phyloP scores from a whole-genome alignment of 2,329 filamentous ascomycete species.

The Dactylonectria macrodidyma region DNA sequence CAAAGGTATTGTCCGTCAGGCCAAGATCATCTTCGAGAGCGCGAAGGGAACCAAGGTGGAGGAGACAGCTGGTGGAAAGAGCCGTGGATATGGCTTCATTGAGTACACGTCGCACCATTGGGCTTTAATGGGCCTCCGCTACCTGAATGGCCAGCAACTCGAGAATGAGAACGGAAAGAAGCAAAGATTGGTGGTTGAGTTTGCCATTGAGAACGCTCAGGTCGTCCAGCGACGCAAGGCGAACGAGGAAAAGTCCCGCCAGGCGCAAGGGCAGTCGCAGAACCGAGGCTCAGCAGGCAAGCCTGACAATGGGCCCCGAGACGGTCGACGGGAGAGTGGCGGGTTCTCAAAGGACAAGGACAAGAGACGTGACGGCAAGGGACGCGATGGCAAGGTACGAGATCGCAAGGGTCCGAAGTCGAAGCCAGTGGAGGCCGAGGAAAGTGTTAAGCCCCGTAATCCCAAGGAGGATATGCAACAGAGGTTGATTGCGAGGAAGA shows the following conservation, averaged over 20 bases:
- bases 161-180: constrained; percentile 80
- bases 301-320: constrained; percentile 32
- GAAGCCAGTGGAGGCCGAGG: constrained; percentile 33
- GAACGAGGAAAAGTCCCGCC: constrained; percentile 54
- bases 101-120: constrained; percentile 95
- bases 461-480: constrained; percentile 67
- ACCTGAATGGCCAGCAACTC: constrained; percentile 85
- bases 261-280: constrained; percentile 44
- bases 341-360: constrained; percentile 39
- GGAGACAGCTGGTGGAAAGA: constrained; percentile 84
- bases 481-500: constrained; percentile 88
- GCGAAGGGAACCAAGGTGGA: constrained; percentile 86
- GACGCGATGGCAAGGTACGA: constrained; percentile 1
- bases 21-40: constrained; percentile 95
- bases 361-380: constrained; percentile 39
- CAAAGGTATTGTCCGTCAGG: constrained; percentile 90
- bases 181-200: constrained; percentile 93
- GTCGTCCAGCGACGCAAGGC: constrained; percentile 82
- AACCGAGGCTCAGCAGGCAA: constrained; percentile 18
- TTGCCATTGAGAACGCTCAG: constrained; percentile 97
- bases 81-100: constrained; percentile 96
- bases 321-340: constrained; percentile 35
- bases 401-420: constrained; percentile 37
- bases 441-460: constrained; percentile 52
- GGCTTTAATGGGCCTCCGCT: constrained; percentile 94